Evolutionary conservation across 352 stramenopile genomes (phyloP), one percentile per base, ranked within the genome.

Genomic region (Elongisporangium senticosum): DNA sequence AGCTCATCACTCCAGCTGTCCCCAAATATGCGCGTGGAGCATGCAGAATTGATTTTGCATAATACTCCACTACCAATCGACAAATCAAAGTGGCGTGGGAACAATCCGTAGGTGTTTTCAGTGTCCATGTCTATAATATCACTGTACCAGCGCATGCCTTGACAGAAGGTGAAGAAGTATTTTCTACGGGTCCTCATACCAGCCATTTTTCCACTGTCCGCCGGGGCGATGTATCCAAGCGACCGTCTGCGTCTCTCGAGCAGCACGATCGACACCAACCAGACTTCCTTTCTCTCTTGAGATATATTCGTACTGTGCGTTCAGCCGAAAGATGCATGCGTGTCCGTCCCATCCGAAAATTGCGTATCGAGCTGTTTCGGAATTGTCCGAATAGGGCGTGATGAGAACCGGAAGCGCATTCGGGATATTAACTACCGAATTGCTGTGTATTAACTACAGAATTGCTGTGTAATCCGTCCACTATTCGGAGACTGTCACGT

Each of bases 111-210:
- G 6, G 52, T 23, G n/a, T 56, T 49, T 49, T 19, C 40, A 19
- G 14, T 49, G 40, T 49, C n/a, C 23, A 26, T 26, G 23, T 2
- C 23, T 2, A 26, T 26, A 26, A 26, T 26, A 26, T 26, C 23
- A 5, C 23, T 26, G 23, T 26, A 26, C 23, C 23, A 26, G 23
- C 23, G 23, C 23, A 26, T 26, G 23, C 23, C 23, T 5, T 26
- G 23, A 26, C n/a, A n/a, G n/a, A n/a, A n/a, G n/a, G n/a, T n/a
- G n/a, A n/a, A n/a, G n/a, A n/a, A n/a, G n/a, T n/a, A n/a, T n/a
- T n/a, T n/a, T n/a, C n/a, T n/a, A n/a, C n/a, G 23, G 14, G 26
- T 75, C 67, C 52, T 68, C 67, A 47, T 76, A 76, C 71, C 71
- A 79, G 0, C 71, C 71, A 33, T 76, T 76, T 5, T 56, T 50